phyloP scores from a whole-genome alignment of 2,329 filamentous ascomycete species.

The Cordyceps cateniannulata region DNA sequence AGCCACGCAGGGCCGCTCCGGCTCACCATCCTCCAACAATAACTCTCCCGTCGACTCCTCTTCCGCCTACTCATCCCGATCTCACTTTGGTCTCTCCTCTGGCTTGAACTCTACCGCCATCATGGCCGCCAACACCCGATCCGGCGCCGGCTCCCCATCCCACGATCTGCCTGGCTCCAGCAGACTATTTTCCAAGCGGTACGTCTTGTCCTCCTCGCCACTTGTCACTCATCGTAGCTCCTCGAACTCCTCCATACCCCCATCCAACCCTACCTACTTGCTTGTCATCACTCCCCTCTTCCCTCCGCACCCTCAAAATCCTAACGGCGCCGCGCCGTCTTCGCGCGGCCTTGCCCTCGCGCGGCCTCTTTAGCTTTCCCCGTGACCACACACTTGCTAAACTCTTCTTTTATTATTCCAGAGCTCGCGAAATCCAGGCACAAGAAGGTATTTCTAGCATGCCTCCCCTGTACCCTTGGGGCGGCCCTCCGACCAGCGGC shows the following conservation, averaged over 20 bases:
- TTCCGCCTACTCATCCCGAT: slow-evolving; percentile 56
- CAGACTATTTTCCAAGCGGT: slow-evolving; percentile 90
- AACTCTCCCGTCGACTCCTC: slow-evolving; percentile 71
- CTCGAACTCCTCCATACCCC: slow-evolving; percentile 10
- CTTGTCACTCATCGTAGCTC: not conserved
- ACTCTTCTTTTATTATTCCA: slow-evolving; percentile 30
- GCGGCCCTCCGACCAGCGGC: slow-evolving; percentile 90
- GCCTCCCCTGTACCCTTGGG: slow-evolving; percentile 70
- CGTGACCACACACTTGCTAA: not conserved
- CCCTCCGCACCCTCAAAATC: not conserved
- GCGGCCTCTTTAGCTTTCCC: not conserved
- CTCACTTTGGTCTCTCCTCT: slow-evolving; percentile 64
- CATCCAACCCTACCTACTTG: not conserved
- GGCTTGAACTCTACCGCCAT: slow-evolving; percentile 52
- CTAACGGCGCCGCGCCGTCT: not conserved
- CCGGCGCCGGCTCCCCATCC: slow-evolving; percentile 92
- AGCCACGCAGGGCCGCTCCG: slow-evolving; percentile 58
- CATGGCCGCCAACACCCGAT: slow-evolving; percentile 57
- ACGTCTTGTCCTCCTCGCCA: slow-evolving; percentile 28
- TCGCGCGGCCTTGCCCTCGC: not conserved
- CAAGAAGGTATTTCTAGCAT: slow-evolving; percentile 77
- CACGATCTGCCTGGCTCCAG: slow-evolving; percentile 71
- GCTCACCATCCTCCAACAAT: slow-evolving; percentile 70
- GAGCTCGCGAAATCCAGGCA: slow-evolving; percentile 92
- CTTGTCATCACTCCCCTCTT: slow-evolving; percentile 10